These are phyloP conservation scores for Didymellaceae sp. DNA, from an alignment of 2,329 filamentous ascomycete genomes.

Conservation along the genomic window DNA sequence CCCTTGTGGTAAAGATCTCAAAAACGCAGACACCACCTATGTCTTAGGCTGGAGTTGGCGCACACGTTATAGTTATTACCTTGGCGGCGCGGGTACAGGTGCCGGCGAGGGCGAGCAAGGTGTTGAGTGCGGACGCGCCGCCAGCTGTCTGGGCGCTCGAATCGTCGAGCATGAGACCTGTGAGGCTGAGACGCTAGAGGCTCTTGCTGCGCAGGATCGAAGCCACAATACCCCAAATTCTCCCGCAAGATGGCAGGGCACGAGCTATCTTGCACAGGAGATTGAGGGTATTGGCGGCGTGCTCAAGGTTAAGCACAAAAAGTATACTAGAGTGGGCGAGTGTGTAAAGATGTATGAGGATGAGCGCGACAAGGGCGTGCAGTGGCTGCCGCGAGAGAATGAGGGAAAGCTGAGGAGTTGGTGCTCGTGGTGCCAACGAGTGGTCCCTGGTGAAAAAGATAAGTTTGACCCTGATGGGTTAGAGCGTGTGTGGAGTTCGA, in stretches of 20 bases:
- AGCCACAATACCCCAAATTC: slow-evolving; percentile 29
- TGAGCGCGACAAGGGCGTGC: slow-evolving; percentile 53
- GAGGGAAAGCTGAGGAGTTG: slow-evolving; percentile 74
- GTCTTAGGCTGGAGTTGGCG: slow-evolving; percentile 85
- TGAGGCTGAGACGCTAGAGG: slow-evolving; percentile 71
- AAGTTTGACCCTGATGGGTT: slow-evolving; percentile 6
- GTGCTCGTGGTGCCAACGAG: slow-evolving; percentile 90
- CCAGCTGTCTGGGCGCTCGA: slow-evolving; percentile 75
- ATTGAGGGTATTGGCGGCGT: slow-evolving; percentile 89
- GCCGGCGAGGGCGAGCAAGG: slow-evolving; percentile 88
- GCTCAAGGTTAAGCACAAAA: slow-evolving; percentile 87
- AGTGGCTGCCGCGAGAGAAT: slow-evolving; percentile 74
- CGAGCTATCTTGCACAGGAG: slow-evolving; percentile 85
- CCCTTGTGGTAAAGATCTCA: slow-evolving; percentile 77
- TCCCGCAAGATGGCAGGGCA: slow-evolving; percentile 59
- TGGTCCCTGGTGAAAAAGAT: slow-evolving; percentile 67
- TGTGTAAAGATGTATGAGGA: slow-evolving; percentile 85
- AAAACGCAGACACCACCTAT: slow-evolving; percentile 65
- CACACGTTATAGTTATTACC: slow-evolving; percentile 77
- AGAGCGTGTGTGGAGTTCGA: slow-evolving; percentile 11
- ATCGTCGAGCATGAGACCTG: slow-evolving; percentile 84
- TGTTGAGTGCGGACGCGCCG: slow-evolving; percentile 83
- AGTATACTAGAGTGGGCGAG: slow-evolving; percentile 79
- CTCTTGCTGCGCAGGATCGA: slow-evolving; percentile 52
- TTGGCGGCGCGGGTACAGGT: slow-evolving; percentile 82